phyloP scores from a whole-genome alignment of 257 asterid genomes.

The Primulina eburnea region DNA sequence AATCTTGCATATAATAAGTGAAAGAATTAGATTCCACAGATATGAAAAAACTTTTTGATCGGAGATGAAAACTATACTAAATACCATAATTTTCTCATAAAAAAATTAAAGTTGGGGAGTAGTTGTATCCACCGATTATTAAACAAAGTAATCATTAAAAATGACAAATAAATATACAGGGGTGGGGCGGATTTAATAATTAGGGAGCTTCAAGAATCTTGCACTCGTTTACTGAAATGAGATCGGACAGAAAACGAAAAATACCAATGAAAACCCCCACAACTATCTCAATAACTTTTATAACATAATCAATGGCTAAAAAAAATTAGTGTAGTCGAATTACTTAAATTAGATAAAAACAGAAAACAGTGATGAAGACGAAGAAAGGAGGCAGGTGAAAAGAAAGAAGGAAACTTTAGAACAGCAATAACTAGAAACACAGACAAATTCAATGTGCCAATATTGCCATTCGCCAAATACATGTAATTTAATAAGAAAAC shows the following conservation, averaged over 20 bases:
- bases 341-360: slow-evolving; percentile 14
- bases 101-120: slow-evolving; percentile 46
- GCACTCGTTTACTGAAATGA: slow-evolving; percentile 46
- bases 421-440: slow-evolving; percentile 38
- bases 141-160: slow-evolving; percentile 31
- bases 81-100: slow-evolving; percentile 23
- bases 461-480: slow-evolving; percentile 1
- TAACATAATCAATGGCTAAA: slow-evolving; percentile 6
- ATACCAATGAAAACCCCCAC: slow-evolving; percentile 47
- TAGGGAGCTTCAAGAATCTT: slow-evolving; percentile 50
- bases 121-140: slow-evolving; percentile 41
- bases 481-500: neutral
- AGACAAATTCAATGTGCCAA: slow-evolving; percentile 37
- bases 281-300: slow-evolving; percentile 31
- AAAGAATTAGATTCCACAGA: slow-evolving; percentile 22
- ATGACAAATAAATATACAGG: slow-evolving; percentile 28
- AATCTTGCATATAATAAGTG: slow-evolving; percentile 15
- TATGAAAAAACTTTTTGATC: slow-evolving; percentile 29
- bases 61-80: slow-evolving; percentile 33
- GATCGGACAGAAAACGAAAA: slow-evolving; percentile 43
- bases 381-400: slow-evolving; percentile 39
- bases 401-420: slow-evolving; percentile 54
- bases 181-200: slow-evolving; percentile 27
- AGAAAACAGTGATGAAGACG: slow-evolving; percentile 23
- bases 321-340: slow-evolving; percentile 15